Percentiles rank a stretch among this genome's conserved stretches.
Conservation (phyloP, 768 basidiomycete genomes). For the Psilocybe azurescens region DNA sequence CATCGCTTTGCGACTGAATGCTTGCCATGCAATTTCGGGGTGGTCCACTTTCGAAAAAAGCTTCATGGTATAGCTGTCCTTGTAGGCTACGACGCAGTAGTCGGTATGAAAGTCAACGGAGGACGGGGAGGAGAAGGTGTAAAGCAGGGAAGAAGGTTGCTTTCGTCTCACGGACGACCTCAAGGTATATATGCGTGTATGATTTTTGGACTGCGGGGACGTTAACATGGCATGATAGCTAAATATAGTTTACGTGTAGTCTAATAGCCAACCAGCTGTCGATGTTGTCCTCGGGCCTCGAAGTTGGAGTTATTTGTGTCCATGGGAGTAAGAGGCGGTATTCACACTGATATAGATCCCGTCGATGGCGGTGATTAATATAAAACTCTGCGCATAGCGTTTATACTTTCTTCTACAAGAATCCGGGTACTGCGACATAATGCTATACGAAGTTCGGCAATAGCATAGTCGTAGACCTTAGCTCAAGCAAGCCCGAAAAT, state of each 20-base stretch:
- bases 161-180: conserved; percentile 5
- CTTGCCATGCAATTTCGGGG: conserved; percentile 26
- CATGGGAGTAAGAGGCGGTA: too few species aligned
- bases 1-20: conserved; percentile 35
- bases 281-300: background rate
- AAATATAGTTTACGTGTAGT: background rate
- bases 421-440: too few species aligned
- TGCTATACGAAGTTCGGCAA: too few species aligned
- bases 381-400: too few species aligned
- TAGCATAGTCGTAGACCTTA: too few species aligned
- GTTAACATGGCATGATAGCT: background rate
- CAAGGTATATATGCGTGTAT: background rate
- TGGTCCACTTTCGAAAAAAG: conserved; percentile 4
- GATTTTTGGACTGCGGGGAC: conserved; percentile 4
- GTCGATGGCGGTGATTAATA: too few species aligned
- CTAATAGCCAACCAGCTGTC: background rate
- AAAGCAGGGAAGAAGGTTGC: background rate
- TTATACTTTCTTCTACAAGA: too few species aligned
- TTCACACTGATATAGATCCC: too few species aligned
- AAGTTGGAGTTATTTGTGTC: conserved; percentile 10
- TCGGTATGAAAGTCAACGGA: background rate
- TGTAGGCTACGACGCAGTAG: too few species aligned
- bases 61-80: background rate
- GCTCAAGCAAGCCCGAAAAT: too few species aligned
- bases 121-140: background rate